These are phyloP conservation scores for Symmetrospora coprosmae DNA, from an alignment of 768 basidiomycete species.

Conservation along the genomic window DNA sequence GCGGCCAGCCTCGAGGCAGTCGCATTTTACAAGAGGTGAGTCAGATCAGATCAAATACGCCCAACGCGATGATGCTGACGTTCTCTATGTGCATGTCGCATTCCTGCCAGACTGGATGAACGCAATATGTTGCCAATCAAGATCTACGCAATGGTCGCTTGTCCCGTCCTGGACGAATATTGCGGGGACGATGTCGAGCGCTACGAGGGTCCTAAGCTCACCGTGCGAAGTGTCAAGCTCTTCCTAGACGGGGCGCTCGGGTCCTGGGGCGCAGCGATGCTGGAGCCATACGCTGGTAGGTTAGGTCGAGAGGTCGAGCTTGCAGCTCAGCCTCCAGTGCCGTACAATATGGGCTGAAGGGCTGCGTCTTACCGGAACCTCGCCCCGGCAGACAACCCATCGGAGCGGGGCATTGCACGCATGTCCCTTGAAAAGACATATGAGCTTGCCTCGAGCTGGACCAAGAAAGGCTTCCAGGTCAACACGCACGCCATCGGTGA, in stretches of 20 bases:
- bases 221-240: slow-evolving; percentile 57
- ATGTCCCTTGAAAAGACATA: background rate
- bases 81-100: too few relatives aligned
- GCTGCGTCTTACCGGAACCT: background rate
- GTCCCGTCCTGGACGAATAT: slow-evolving; percentile 43
- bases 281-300: slow-evolving; percentile 55
- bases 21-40: slow-evolving; percentile 53
- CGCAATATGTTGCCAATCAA: slow-evolving; percentile 50
- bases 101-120: too few relatives aligned
- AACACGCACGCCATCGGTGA: slow-evolving; percentile 44
- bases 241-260: slow-evolving; percentile 79
- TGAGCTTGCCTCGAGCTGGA: background rate
- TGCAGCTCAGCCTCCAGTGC: background rate
- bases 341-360: too few relatives aligned
- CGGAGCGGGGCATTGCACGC: slow-evolving; percentile 34
- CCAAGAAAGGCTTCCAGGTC: slow-evolving; percentile 25
- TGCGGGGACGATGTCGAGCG: slow-evolving; percentile 56
- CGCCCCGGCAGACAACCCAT: slow-evolving; percentile 12
- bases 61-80: too few relatives aligned
- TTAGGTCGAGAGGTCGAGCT: slow-evolving; percentile 44
- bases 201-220: slow-evolving; percentile 51
- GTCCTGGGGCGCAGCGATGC: slow-evolving; percentile 77
- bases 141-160: slow-evolving; percentile 34
- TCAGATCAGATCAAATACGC: background rate
- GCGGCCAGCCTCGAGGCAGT: slow-evolving; percentile 44